Evolutionary conservation across 1,284 basidiomycete species (phyloP).

Genomic region (Cryptococcus neoformans): DNA sequence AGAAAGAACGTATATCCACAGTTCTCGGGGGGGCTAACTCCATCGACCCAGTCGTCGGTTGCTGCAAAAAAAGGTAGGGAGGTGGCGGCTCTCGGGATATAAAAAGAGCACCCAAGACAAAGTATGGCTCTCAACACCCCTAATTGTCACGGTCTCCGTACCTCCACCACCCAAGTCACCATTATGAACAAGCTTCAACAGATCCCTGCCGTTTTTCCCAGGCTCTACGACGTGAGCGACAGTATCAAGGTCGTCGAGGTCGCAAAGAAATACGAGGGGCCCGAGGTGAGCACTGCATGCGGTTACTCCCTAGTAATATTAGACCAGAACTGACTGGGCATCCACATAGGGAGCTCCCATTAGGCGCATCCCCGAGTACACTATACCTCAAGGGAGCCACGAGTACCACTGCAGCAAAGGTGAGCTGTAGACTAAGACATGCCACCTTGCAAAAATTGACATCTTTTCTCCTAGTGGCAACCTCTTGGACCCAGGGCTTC

Average conservation of each 20-base stretch:
- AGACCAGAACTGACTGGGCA: background rate
- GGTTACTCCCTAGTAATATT: background rate
- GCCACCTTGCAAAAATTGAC: background rate
- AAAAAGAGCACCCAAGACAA: too few relatives aligned
- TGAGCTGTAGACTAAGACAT: conserved; percentile 7
- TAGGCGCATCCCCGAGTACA: conserved; percentile 30
- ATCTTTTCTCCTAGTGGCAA: conserved; percentile 11
- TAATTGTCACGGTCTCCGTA: too few relatives aligned
- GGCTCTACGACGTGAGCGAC: conserved; percentile 11
- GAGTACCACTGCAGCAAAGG: conserved; percentile 31
- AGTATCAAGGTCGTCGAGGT: conserved; percentile 33
- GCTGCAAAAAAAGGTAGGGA: too few relatives aligned
- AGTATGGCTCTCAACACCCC: too few relatives aligned
- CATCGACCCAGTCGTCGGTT: too few relatives aligned
- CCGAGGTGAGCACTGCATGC: conserved; percentile 3
- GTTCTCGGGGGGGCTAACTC: too few relatives aligned
- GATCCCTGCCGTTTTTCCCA: background rate
- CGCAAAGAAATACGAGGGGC: conserved; percentile 30
- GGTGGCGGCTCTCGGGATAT: too few relatives aligned
- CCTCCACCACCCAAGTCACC: background rate
- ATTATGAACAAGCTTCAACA: conserved; percentile 1
- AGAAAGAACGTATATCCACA: too few relatives aligned
- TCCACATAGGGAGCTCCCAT: conserved; percentile 17
- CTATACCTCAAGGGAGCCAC: conserved; percentile 28
- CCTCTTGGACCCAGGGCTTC: conserved; percentile 40